Conservation (phyloP, 176 grass and related monocot species). For the Aegilops longissima region DNA sequence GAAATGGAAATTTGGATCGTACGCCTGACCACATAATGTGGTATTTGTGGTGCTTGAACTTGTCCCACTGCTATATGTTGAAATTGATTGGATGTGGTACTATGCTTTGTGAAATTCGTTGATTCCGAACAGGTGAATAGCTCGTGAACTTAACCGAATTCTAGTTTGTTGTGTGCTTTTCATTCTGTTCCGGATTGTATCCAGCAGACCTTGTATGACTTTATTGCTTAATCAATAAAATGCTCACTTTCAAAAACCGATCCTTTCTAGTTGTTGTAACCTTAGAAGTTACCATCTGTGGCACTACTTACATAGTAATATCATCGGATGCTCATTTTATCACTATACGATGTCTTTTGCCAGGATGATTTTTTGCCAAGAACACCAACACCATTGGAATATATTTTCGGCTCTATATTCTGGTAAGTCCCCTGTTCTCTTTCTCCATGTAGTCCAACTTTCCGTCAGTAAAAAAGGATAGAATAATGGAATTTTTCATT, state of each 20-base stretch:
- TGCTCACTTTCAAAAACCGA: background rate
- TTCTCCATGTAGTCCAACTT: constrained; percentile 18
- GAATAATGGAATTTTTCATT: constrained; percentile 47
- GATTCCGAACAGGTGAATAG: constrained; percentile 1
- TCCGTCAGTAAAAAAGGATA: background rate
- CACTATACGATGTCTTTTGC: background rate
- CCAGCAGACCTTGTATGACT: no score
- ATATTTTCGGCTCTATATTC: constrained; percentile 95
- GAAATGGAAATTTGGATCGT: background rate
- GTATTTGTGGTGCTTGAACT: background rate
- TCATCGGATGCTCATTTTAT: background rate
- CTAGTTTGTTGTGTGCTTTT: no score
- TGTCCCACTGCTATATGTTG: constrained; percentile 19
- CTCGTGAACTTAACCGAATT: background rate
- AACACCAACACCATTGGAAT: constrained; percentile 83
- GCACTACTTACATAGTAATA: background rate
- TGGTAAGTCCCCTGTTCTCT: constrained; percentile 49
- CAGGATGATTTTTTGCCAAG: constrained; percentile 99
- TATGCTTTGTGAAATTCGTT: background rate
- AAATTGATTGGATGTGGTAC: background rate
- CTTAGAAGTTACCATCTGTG: background rate
- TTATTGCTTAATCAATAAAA: no score
- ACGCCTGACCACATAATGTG: background rate
- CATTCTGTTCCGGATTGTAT: no score
- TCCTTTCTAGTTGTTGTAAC: background rate